Evolutionary conservation across 345 rosid species (phyloP).

Genomic region (Eucalyptus fibrosa): DNA sequence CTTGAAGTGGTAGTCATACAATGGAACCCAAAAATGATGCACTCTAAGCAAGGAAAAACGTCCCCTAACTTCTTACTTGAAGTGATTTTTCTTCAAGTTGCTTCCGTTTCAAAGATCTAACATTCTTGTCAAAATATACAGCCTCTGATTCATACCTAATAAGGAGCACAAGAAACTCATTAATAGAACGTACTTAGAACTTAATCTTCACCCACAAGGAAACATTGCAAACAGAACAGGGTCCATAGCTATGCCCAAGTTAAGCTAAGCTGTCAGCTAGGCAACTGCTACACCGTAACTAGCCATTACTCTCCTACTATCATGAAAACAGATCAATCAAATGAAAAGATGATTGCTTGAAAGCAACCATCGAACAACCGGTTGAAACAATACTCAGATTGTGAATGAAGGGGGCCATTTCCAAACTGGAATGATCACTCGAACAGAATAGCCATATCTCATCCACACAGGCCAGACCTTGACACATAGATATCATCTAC

Average conservation of each 20-base stretch:
- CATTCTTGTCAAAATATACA: conserved; percentile 75
- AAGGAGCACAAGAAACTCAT: background rate
- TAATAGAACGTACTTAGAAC: accelerated
- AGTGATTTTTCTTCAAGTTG: conserved; percentile 79
- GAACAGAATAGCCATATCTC: background rate
- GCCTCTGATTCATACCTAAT: conserved; percentile 71
- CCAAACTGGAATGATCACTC: background rate
- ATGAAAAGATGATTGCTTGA: background rate
- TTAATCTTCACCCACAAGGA: background rate
- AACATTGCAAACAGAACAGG: background rate
- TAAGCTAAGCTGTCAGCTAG: background rate
- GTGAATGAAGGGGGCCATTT: background rate
- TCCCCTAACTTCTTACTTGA: conserved; percentile 21
- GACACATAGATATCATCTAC: background rate
- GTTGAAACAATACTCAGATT: background rate
- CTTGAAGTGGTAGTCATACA: background rate
- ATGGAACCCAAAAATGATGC: background rate
- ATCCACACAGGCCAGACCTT: background rate
- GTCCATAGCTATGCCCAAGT: background rate
- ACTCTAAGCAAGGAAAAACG: background rate
- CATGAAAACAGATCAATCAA: background rate
- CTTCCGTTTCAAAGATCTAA: conserved; percentile 63
- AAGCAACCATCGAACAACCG: background rate
- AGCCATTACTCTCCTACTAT: background rate
- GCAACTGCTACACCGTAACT: background rate